Evolutionary conservation across 768 basidiomycete genomes (phyloP).

Genomic region (Mycena maculata): DNA sequence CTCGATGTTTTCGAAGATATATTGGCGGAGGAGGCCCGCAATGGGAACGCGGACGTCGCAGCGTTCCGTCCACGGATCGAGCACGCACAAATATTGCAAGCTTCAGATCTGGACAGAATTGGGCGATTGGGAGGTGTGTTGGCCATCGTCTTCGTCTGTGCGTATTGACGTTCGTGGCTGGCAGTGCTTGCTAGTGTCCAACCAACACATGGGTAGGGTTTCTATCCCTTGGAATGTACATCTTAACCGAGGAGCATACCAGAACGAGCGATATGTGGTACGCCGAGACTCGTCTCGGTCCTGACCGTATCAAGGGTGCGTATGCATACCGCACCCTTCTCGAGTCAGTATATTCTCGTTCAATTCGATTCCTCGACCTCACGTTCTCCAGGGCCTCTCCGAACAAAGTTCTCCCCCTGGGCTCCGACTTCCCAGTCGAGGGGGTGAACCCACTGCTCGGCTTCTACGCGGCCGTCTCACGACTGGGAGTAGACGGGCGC

Average conservation of each 20-base stretch:
- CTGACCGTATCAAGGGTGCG: conserved; percentile 84
- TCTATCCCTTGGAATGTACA: neutral
- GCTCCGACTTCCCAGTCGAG: conserved; percentile 96
- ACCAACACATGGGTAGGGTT: conserved; percentile 86
- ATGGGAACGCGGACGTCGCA: conserved; percentile 49
- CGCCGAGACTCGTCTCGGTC: conserved; percentile 85
- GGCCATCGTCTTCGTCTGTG: neutral
- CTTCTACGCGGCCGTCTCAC: conserved; percentile 89
- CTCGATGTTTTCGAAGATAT: conserved; percentile 86
- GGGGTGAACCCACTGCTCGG: conserved; percentile 88
- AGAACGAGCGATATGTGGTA: conserved; percentile 94
- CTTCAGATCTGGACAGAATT: conserved; percentile 74
- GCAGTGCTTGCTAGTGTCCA: conserved; percentile 94
- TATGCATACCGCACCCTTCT: conserved; percentile 90
- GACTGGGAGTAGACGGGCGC: conserved; percentile 72
- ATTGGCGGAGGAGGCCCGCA: conserved; percentile 46
- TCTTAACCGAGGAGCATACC: conserved; percentile 12
- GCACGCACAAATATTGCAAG: conserved; percentile 90
- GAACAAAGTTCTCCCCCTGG: conserved; percentile 75
- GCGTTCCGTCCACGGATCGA: conserved; percentile 85
- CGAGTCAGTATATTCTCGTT: conserved; percentile 54
- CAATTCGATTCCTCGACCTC: neutral
- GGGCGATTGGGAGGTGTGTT: conserved; percentile 78
- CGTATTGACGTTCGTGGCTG: neutral
- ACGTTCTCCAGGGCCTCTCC: conserved; percentile 58